Percentiles rank a stretch among this genome's conserved stretches.
Conservation (phyloP, 2,329 filamentous ascomycete species). For the Onygena corvina region DNA sequence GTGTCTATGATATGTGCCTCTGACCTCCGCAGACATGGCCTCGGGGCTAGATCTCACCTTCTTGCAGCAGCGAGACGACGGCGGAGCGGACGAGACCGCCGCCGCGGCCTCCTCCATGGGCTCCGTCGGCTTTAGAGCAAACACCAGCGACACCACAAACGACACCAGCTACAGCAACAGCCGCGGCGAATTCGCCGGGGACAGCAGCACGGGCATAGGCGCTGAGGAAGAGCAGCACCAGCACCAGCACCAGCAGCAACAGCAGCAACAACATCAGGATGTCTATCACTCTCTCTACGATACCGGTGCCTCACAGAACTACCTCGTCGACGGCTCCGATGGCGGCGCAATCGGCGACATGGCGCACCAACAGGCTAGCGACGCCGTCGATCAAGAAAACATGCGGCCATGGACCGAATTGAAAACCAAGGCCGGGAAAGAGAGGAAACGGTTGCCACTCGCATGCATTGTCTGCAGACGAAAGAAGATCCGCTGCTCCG, state of each 20-base stretch:
- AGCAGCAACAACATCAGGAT: slow-evolving; percentile 5
- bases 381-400: slow-evolving; percentile 43
- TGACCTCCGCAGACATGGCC: background rate
- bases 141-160: slow-evolving; percentile 4
- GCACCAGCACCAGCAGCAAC: slow-evolving; percentile 6
- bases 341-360: background rate
- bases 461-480: slow-evolving; percentile 91
- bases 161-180: slow-evolving; percentile 3
- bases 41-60: slow-evolving; percentile 5
- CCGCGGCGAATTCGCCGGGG: slow-evolving; percentile 1
- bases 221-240: slow-evolving; percentile 6
- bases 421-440: slow-evolving; percentile 88
- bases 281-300: background rate
- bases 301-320: background rate
- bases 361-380: background rate
- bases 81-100: background rate
- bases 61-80: slow-evolving; percentile 5
- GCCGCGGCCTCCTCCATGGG: slow-evolving; percentile 3
- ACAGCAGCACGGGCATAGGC: background rate
- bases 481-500: slow-evolving; percentile 96
- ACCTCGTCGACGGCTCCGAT: background rate
- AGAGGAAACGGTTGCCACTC: slow-evolving; percentile 79
- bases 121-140: slow-evolving; percentile 3
- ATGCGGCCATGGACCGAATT: slow-evolving; percentile 65
- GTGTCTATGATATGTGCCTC: too few relatives aligned